Base-by-base conservation (phyloP, 177 flowering plant species). In the Vitis hybrid region DNA sequence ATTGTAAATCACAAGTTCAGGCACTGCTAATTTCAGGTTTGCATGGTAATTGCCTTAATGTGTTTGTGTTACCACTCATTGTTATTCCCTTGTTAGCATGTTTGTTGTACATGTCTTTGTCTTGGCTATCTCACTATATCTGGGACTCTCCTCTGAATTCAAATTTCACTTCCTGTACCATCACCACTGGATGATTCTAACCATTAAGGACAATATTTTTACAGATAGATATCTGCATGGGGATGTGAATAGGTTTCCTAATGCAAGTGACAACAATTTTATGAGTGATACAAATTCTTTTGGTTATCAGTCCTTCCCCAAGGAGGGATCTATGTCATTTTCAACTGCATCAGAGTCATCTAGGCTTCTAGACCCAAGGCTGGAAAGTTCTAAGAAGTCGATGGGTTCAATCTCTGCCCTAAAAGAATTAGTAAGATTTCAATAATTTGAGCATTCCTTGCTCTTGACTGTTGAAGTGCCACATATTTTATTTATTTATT, bases 151-250 rank as follows among this genome's bases (percentile, higher is more conserved):
- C 7, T 32, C 0, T 55, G 1, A 14, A 55, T 32, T 54, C 17
- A 30, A 9, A 17, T 30, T 40, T 19, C 2, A 11, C 8, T 45
- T 58, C 60, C 32, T 10, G 21, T 26, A 12, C 26, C n/a, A 66
- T 30, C 59, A 7, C 51, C 61, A 19, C 48, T 71, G 48, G 59
- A 30, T 50, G 23, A 65, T 76, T 70, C 69, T 79, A 66, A 75
- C 75, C 9, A 45, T 59, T 1, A 1, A 59, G 54, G 59, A 57
- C 30, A 54, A 45, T 73, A 3, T 65, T 55, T 65, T 69, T 82
- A 81, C 90, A 94, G 98, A 89, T 82, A 83, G 75, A 67, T 92
- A 89, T 78, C 30, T 71, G 62, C 83, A 70, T 71, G 88, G 84
- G 71, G 91, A 93, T 75, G 72, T 59, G 49, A 80, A 57, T 69